Evolutionary conservation across 768 basidiomycete species (phyloP).

Genomic region (Butyriboletus loyo): DNA sequence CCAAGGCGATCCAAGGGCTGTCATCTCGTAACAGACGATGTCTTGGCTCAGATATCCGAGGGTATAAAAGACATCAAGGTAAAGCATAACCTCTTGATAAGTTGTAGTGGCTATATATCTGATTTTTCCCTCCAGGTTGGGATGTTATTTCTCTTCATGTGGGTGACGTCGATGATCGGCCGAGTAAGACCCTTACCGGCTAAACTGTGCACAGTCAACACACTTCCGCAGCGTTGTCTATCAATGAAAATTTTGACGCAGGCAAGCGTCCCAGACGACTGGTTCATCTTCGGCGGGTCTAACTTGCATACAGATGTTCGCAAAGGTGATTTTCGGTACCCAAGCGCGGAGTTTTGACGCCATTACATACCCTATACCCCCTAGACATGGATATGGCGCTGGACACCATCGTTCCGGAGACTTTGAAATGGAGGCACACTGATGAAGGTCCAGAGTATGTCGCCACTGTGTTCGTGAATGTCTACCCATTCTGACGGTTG

Average conservation of each 20-base stretch:
- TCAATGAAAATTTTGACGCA: conserved; percentile 89
- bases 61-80: conserved; percentile 70
- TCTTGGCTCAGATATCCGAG: conserved; percentile 61
- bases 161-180: conserved; percentile 28
- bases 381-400: conserved; percentile 95
- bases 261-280: conserved; percentile 41
- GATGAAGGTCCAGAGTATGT: conserved; percentile 89
- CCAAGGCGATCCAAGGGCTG: conserved; percentile 58
- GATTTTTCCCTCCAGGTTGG: conserved; percentile 52
- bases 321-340: conserved; percentile 33
- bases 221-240: conserved; percentile 72
- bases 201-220: conserved; percentile 53
- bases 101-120: not conserved
- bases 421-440: conserved; percentile 76
- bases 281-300: not conserved
- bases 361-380: conserved; percentile 33
- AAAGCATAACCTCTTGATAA: conserved; percentile 2
- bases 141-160: conserved; percentile 89
- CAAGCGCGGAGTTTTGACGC: conserved; percentile 6
- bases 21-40: conserved; percentile 80
- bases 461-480: not conserved
- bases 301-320: conserved; percentile 38
- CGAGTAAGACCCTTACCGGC: conserved; percentile 1
- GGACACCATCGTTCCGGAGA: conserved; percentile 85
- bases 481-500: conserved; percentile 1